Evolutionary conservation across 495 filamentous ascomycete genomes (phyloP).

Genomic region (Penicillium desertorum): DNA sequence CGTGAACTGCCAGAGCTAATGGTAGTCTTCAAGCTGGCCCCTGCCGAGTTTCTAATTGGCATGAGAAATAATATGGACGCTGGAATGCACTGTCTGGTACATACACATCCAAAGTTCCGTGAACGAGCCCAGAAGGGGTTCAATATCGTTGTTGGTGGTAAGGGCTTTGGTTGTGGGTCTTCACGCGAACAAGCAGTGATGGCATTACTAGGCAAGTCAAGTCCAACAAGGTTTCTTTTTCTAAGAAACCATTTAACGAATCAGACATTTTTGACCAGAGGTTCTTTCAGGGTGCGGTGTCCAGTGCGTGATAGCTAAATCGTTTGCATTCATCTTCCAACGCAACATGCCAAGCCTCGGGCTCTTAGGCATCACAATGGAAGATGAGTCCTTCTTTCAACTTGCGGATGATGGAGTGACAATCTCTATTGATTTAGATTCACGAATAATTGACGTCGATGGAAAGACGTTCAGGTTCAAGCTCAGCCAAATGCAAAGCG

Average conservation of each 20-base stretch:
- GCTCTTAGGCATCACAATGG: conserved; percentile 38
- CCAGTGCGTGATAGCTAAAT: conserved; percentile 38
- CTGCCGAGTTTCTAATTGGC: conserved; percentile 32
- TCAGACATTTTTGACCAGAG: not conserved
- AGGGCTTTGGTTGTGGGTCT: conserved; percentile 45
- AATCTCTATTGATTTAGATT: too few species aligned
- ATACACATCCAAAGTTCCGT: conserved; percentile 40
- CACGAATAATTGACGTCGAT: too few species aligned
- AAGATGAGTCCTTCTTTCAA: conserved; percentile 36
- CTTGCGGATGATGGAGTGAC: conserved; percentile 27
- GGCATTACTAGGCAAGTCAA: conserved; percentile 32
- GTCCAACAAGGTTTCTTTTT: not conserved
- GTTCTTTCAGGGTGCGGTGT: conserved; percentile 24
- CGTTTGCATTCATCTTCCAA: conserved; percentile 44
- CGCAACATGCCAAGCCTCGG: conserved; percentile 44
- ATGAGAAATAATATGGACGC: conserved; percentile 25
- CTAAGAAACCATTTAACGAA: not conserved
- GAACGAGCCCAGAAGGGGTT: conserved; percentile 30
- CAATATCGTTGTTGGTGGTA: conserved; percentile 43
- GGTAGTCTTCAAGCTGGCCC: conserved; percentile 24
- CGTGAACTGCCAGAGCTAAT: not conserved
- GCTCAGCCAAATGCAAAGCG: too few species aligned
- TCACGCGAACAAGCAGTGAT: conserved; percentile 44
- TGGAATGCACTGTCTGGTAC: conserved; percentile 21
- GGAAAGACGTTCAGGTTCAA: too few species aligned